A percentile compares a stretch with the other conserved stretches of the same genome.
Conservation (phyloP, 129 eudicot species). For the Pittosporum tobira region DNA sequence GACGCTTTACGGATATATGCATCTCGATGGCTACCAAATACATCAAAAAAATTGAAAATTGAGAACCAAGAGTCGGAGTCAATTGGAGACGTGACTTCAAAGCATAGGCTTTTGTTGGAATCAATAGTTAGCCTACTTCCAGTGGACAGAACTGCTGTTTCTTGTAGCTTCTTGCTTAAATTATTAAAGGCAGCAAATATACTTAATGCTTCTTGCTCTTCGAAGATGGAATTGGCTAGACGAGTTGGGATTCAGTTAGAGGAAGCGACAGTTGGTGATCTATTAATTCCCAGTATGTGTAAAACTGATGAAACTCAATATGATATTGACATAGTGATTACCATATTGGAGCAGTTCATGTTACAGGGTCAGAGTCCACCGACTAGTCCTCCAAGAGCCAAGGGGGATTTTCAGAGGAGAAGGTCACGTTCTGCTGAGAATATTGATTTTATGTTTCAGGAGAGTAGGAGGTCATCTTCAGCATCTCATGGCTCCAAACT, state of each 20-base stretch:
- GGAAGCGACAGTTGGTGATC: conserved; percentile 63
- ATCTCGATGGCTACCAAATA: conserved; percentile 61
- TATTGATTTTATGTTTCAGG: conserved; percentile 58
- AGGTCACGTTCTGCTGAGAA: conserved; percentile 74
- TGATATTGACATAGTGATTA: conserved; percentile 55
- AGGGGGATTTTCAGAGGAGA: conserved; percentile 49
- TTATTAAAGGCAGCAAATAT: conserved; percentile 62
- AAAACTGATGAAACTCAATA: conserved; percentile 29
- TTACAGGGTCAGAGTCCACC: conserved; percentile 71
- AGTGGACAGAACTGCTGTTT: conserved; percentile 53
- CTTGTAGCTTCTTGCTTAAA: conserved; percentile 73
- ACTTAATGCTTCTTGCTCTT: conserved; percentile 53
- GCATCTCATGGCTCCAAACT: conserved; percentile 77
- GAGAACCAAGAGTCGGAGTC: too few relatives aligned
- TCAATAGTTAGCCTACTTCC: conserved; percentile 79
- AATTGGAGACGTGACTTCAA: too few relatives aligned
- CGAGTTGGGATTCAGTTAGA: conserved; percentile 70
- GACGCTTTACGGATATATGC: conserved; percentile 77
- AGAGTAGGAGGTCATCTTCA: conserved; percentile 71
- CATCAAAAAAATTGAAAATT: conserved; percentile 27
- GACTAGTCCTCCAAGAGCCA: conserved; percentile 56
- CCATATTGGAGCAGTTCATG: conserved; percentile 72
- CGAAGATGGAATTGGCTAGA: conserved; percentile 63
- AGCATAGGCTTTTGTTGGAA: conserved; percentile 58
- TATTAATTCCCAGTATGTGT: conserved; percentile 46